phyloP scores from a whole-genome alignment of 2,329 filamentous ascomycete genomes.

The Knufia fluminis region DNA sequence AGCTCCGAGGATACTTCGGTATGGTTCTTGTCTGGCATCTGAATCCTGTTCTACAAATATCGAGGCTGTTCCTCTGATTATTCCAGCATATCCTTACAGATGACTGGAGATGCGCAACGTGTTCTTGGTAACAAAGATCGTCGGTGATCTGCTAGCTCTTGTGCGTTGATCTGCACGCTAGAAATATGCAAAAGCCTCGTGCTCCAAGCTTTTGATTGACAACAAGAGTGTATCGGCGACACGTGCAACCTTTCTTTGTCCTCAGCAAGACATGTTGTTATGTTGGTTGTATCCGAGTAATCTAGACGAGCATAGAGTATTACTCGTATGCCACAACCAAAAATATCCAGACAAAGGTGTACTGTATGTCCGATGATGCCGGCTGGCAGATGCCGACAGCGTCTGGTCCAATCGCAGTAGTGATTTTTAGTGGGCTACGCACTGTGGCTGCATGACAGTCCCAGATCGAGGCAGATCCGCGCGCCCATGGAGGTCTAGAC shows the following conservation, averaged over 20 bases:
- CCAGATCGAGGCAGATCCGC: not conserved
- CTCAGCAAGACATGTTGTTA: not conserved
- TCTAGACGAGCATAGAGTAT: no score
- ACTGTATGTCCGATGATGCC: not conserved
- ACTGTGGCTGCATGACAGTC: not conserved
- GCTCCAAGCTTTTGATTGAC: not conserved
- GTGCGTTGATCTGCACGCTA: not conserved
- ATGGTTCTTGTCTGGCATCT: not conserved
- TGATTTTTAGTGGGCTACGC: not conserved
- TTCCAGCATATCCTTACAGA: no score
- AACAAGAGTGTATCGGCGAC: no score
- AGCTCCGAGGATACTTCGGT: no score
- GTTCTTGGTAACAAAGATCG: not conserved
- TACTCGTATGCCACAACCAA: no score
- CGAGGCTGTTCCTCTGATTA: no score
- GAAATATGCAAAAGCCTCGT: not conserved
- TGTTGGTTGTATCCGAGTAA: no score
- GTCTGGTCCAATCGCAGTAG: not conserved
- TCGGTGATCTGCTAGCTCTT: not conserved
- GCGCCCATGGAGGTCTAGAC: slow-evolving; percentile 4
- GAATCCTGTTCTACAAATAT: not conserved
- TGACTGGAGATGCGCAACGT: no score
- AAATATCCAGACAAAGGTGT: not conserved
- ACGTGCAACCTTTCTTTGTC: no score
- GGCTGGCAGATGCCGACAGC: not conserved